These are phyloP conservation scores for Leishmania major DNA, from an alignment of 208 protist genomes.

Conservation along the genomic window DNA sequence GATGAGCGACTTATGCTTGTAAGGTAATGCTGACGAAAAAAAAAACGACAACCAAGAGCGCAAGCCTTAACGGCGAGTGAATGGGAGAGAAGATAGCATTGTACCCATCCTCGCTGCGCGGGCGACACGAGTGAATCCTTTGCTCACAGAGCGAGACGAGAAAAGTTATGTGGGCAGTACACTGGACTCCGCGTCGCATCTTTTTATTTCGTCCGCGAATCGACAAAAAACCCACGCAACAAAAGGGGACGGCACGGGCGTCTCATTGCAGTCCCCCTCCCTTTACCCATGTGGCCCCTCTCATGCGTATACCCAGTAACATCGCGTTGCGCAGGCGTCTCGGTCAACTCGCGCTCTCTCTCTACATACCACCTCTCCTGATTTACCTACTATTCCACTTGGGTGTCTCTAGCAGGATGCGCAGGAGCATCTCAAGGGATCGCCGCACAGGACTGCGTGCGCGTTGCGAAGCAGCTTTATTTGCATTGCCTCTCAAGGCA, in stretches of 20 bases:
- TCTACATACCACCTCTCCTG: neutral
- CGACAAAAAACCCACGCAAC: neutral
- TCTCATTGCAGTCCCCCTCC: neutral
- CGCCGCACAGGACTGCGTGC: neutral
- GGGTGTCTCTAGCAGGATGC: neutral
- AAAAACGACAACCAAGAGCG: neutral
- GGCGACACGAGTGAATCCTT: neutral
- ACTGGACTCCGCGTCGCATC: neutral
- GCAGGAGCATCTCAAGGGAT: neutral
- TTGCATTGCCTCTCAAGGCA: neutral
- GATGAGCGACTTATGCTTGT: conserved; percentile 4
- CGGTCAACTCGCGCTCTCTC: neutral
- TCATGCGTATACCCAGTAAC: neutral
- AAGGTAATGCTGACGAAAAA: conserved; percentile 9
- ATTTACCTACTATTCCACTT: neutral
- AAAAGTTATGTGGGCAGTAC: neutral
- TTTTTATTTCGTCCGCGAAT: neutral
- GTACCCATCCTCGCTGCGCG: too few relatives aligned
- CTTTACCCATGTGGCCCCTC: neutral
- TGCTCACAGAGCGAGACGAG: neutral
- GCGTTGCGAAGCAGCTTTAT: neutral
- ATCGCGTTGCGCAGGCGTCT: neutral
- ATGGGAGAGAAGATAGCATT: neutral
- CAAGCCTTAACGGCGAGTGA: neutral
- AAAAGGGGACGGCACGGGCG: neutral